Evolutionary conservation across 2,329 filamentous ascomycete species (phyloP).

Genomic region (Calycina herbarum): DNA sequence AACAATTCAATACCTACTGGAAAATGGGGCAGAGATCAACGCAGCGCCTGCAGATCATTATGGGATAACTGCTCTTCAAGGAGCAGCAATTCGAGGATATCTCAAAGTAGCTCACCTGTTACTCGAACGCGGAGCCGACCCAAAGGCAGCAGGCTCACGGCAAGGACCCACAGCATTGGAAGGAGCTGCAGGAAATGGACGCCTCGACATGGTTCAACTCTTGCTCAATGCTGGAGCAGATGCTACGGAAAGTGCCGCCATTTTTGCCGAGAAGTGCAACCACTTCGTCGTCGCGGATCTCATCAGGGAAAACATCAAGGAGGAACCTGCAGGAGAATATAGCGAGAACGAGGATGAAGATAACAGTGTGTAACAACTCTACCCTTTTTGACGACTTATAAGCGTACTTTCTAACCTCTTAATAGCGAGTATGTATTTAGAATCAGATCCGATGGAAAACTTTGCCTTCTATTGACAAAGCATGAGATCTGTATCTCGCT

Average conservation of each 20-base stretch:
- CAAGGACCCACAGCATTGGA: constrained; percentile 15
- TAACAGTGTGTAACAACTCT: too few relatives aligned
- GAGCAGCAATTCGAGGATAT: constrained; percentile 13
- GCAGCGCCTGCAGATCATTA: not conserved
- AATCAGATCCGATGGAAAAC: too few relatives aligned
- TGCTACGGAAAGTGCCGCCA: not conserved
- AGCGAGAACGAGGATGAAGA: too few relatives aligned
- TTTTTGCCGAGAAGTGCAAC: not conserved
- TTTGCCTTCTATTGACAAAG: too few relatives aligned
- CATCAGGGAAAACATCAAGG: not conserved
- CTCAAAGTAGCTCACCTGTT: constrained; percentile 14
- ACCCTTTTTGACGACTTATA: too few relatives aligned
- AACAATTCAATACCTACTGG: constrained; percentile 9
- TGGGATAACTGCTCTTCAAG: constrained; percentile 19
- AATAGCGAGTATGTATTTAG: too few relatives aligned
- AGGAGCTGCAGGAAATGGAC: constrained; percentile 16
- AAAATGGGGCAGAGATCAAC: constrained; percentile 7
- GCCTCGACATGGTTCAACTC: constrained; percentile 23
- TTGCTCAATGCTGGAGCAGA: constrained; percentile 22
- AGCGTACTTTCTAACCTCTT: too few relatives aligned
- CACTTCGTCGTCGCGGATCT: not conserved
- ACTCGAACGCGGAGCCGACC: constrained; percentile 14
- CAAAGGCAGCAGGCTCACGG: constrained; percentile 15
- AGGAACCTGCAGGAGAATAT: not conserved
- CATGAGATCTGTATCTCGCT: too few relatives aligned